Base-by-base conservation (phyloP, 768 basidiomycete species). In the button mushroom (Agaricus bisporus) region DNA sequence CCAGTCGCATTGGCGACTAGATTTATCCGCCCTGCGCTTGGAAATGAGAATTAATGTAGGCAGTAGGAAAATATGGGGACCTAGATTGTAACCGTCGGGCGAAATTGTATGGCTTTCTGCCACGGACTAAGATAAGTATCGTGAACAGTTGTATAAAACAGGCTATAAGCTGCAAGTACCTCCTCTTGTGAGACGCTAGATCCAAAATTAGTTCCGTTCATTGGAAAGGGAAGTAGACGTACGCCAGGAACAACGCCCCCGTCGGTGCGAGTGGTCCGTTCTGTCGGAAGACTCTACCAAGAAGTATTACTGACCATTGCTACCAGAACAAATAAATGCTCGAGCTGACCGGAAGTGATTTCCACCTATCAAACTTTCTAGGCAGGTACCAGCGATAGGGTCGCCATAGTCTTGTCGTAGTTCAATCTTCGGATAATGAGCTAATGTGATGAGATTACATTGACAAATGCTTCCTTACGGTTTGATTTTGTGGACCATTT, bases 381-480 rank as follows among this genome's bases (percentile, higher is more conserved):
- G 64, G 63, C 91, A 93, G 3, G 89, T 89, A 1, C 92, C 73
- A 26, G 80, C 64, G 58, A 60, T 68, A 0, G 80, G 71, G 59
- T 91, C 75, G 1, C 82, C 82, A 61, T 80, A 95, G 61, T 92
- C 83, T 71, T 83, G 84, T 42, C 92, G 79, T 35, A 92, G 77
- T 64, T 86, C 81, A 14, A 85, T 77, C 58, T 85, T 22, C 22
- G 4, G 22, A 4, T 22, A 22, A 22, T 29, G 36, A 28, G 25
- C 14, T 22, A 12, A 15, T 28, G 28, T 41, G 11, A 41, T n/a
- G 8, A 15, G 8, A 1, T 42, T 38, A 18, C 10, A 28, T 70
- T 67, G 44, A 41, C 15, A 4, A 29, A 25, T 14, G 22, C 1
- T 43, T 14, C 15, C 77, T 39, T 60, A 85, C 88, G 47, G 64